Evolutionary conservation across 371 early-diverging fungal genomes (phyloP).

Genomic region (Haplosporangium sp.): DNA sequence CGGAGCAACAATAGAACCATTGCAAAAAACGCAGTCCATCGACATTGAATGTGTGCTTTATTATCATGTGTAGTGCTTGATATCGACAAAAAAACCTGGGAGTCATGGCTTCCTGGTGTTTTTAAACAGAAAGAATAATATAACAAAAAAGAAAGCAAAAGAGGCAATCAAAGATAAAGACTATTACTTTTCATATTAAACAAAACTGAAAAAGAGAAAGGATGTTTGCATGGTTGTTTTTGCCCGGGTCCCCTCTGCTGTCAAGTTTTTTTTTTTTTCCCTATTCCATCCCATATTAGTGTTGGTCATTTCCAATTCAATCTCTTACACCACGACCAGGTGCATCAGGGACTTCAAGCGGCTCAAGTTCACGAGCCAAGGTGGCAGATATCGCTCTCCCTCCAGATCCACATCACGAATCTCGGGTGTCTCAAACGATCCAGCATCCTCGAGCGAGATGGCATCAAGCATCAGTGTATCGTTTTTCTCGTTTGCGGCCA

Average conservation of each 20-base stretch:
- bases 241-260: no score
- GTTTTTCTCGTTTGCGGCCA: conserved; percentile 84
- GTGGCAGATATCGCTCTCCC: conserved; percentile 68
- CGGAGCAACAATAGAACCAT: background rate
- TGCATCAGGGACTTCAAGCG: conserved; percentile 46
- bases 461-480: conserved; percentile 90
- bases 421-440: conserved; percentile 71
- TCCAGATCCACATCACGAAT: conserved; percentile 61
- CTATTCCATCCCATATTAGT: background rate
- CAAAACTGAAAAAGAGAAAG: no score
- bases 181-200: no score
- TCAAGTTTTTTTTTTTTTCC: conserved; percentile 6
- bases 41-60: background rate
- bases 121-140: background rate
- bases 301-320: background rate
- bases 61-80: background rate
- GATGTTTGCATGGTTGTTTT: background rate
- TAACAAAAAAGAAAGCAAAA: background rate
- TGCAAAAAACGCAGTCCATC: background rate
- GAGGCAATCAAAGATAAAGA: no score
- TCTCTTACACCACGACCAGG: conserved; percentile 37
- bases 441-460: conserved; percentile 79
- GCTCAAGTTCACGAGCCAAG: conserved; percentile 56
- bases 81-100: background rate
- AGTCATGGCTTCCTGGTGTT: background rate